Conservation (phyloP, 2,329 filamentous ascomycete species). For the Graphium sp. region DNA sequence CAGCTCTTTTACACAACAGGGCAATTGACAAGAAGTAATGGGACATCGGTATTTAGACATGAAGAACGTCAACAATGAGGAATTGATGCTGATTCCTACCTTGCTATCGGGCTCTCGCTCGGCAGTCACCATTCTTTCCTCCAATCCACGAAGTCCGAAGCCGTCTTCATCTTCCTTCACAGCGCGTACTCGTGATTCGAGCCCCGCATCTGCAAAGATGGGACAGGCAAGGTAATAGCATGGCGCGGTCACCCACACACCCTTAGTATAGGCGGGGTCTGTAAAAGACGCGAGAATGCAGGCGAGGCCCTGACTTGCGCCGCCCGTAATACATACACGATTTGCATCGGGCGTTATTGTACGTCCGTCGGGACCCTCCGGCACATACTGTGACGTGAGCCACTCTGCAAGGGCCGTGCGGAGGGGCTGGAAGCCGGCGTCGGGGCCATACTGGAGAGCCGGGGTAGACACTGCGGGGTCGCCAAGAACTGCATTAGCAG, state of each 20-base stretch:
- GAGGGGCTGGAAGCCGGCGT: slow-evolving; percentile 56
- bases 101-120: no score
- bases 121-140: no score
- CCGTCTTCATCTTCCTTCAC: slow-evolving; percentile 67
- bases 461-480: slow-evolving; percentile 39
- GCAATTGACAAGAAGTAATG: no score
- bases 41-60: no score
- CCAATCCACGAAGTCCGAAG: no score
- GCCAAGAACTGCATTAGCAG: slow-evolving; percentile 43
- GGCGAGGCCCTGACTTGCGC: slow-evolving; percentile 69
- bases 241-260: slow-evolving; percentile 67
- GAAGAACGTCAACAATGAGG: no score
- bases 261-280: slow-evolving; percentile 57
- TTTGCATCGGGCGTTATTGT: slow-evolving; percentile 21
- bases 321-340: slow-evolving; percentile 67
- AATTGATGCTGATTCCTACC: no score
- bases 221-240: slow-evolving; percentile 72
- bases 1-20: no score
- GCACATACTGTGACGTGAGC: slow-evolving; percentile 50
- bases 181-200: slow-evolving; percentile 46
- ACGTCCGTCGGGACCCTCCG: no score
- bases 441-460: slow-evolving; percentile 65
- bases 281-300: slow-evolving; percentile 65
- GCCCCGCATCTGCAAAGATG: slow-evolving; percentile 73
- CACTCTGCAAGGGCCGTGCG: slow-evolving; percentile 52